Evolutionary conservation across 495 filamentous ascomycete genomes (phyloP), one percentile per base, ranked within the genome.

Genomic region (Neohortaea acidophila): DNA sequence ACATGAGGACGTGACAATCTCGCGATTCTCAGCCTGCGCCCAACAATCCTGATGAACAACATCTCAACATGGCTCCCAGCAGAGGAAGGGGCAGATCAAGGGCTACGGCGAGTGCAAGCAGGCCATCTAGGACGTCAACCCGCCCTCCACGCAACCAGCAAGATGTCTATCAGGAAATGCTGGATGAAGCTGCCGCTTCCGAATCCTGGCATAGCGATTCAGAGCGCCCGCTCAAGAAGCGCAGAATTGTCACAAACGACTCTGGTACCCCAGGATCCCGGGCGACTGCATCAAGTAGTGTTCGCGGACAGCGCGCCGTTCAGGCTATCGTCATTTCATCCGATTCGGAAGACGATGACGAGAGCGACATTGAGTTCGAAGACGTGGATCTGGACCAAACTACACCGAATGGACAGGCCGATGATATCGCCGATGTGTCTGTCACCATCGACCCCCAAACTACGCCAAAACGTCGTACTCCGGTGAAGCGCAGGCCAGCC

Each of bases 361-460:
- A 76, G 27, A 74, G 68, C 39, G 75, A 82, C 38, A 57, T 73
- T 40, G 74, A 77, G 27, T 84, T 77, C 73, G 81, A 85, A 57
- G 75, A 80, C 44, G 69, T 84, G 4, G 67, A 69, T 39, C 56
- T 79, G 14, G 36, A 33, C 22, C 45, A 42, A 14, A 53, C 57
- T 45, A 53, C 59, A 18, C 38, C 52, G 14, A 43, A 46, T 13
- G 20, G 33, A 33, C 49, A 51, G 9, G 53, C 48, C 8, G 44
- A 47, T 14, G 61, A 59, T 9, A 56, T 68, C 19, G 59, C 53
- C 15, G 52, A 66, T 27, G 45, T 77, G 22, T 61, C 75, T 21
- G 66, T 89, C 19, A 70, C 69, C 10, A 59, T 87, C 23, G 68
- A 68, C 21, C 53, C 59, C n/a, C 19, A 29, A 9, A 15, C 34